phyloP scores from a whole-genome alignment of 495 filamentous ascomycete species.

The Penicillium cataractarum region DNA sequence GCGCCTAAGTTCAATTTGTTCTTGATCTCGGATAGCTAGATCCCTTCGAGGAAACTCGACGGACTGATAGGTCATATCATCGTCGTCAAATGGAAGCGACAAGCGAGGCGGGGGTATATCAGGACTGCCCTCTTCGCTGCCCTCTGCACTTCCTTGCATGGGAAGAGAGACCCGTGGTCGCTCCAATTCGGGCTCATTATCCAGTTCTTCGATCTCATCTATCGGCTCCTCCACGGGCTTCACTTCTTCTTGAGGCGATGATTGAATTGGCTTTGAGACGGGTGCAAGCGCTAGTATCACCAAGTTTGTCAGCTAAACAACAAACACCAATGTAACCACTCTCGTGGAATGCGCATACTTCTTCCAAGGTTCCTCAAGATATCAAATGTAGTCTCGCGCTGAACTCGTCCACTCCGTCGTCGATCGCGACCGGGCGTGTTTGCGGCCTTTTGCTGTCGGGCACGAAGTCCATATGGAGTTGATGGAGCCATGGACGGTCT shows the following conservation, averaged over 20 bases:
- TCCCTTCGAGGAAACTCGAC: constrained; percentile 71
- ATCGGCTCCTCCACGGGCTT: constrained; percentile 30
- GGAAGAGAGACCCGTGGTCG: constrained; percentile 71
- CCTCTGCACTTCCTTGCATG: constrained; percentile 60
- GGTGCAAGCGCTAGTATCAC: constrained; percentile 56
- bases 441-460: constrained; percentile 75
- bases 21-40: constrained; percentile 51
- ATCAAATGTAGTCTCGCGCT: constrained; percentile 77
- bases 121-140: constrained; percentile 47
- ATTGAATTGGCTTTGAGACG: constrained; percentile 57
- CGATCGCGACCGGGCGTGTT: constrained; percentile 71
- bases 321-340: neutral
- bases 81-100: constrained; percentile 67
- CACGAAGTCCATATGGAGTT: constrained; percentile 75
- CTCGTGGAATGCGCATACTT: constrained; percentile 34
- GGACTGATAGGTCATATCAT: constrained; percentile 67
- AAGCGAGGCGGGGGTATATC: constrained; percentile 61
- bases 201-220: constrained; percentile 58
- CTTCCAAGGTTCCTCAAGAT: constrained; percentile 67
- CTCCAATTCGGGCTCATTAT: constrained; percentile 66
- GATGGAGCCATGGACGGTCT: constrained; percentile 49
- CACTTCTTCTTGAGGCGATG: constrained; percentile 54
- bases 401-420: constrained; percentile 65
- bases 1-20: constrained; percentile 57
- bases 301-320: neutral